phyloP scores from a whole-genome alignment of 306 rosid genomes.

The Phaseolus lunatus region DNA sequence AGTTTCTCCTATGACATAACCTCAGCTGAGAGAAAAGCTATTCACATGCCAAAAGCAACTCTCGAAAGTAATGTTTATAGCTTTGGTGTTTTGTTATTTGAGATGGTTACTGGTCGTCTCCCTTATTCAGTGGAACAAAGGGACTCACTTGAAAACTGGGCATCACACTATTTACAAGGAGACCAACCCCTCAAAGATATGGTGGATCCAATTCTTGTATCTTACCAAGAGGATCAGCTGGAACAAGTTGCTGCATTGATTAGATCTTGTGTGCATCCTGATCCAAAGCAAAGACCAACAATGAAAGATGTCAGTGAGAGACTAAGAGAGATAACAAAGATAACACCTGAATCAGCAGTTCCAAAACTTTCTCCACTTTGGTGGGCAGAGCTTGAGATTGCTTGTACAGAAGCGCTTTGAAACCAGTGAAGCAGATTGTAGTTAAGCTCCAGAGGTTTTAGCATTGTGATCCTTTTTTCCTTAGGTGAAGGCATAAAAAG shows the following conservation, averaged over 20 bases:
- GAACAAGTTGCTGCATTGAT: conserved; percentile 67
- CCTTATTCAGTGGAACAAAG: conserved; percentile 63
- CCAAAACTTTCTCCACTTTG: conserved; percentile 89
- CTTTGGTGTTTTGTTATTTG: conserved; percentile 82
- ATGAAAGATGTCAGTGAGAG: conserved; percentile 69
- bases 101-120: conserved; percentile 73
- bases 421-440: conserved; percentile 40
- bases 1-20: conserved; percentile 59
- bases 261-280: conserved; percentile 58
- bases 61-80: conserved; percentile 66
- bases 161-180: conserved; percentile 65
- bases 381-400: conserved; percentile 98
- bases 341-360: conserved; percentile 73
- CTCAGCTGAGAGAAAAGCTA: conserved; percentile 46
- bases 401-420: conserved; percentile 61
- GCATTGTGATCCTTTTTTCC: conserved; percentile 15
- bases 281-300: conserved; percentile 65
- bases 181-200: conserved; percentile 61
- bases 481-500: conserved; percentile 40
- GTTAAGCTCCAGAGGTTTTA: conserved; percentile 31
- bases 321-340: conserved; percentile 73
- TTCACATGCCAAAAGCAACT: conserved; percentile 42
- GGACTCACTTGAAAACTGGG: conserved; percentile 70
- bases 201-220: conserved; percentile 75
- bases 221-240: conserved; percentile 66